Evolutionary conservation across 345 rosid genomes (phyloP).

Genomic region (Eucalyptus regnans): DNA sequence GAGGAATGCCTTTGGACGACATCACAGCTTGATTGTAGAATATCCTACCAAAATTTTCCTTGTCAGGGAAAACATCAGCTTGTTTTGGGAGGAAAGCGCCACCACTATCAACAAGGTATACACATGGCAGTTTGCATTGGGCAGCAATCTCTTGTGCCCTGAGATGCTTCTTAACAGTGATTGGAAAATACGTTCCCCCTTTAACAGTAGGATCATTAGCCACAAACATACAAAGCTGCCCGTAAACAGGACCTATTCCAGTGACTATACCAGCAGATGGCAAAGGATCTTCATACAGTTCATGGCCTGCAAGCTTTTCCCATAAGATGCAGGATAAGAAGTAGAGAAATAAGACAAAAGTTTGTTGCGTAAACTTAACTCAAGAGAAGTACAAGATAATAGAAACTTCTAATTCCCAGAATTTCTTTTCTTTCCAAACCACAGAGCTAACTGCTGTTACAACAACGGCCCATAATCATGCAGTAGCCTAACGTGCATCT

Average conservation of each 20-base stretch:
- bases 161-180: slow-evolving; percentile 92
- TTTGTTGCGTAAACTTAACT: not conserved
- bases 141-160: slow-evolving; percentile 97
- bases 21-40: slow-evolving; percentile 87
- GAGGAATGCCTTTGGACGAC: slow-evolving; percentile 94
- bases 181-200: slow-evolving; percentile 95
- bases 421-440: not conserved
- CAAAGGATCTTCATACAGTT: slow-evolving; percentile 63
- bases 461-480: not conserved
- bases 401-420: not conserved
- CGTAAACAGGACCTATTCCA: slow-evolving; percentile 91
- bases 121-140: slow-evolving; percentile 71
- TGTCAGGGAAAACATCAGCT: slow-evolving; percentile 94
- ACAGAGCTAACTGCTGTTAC: not conserved
- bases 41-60: slow-evolving; percentile 89
- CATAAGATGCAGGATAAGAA: slow-evolving; percentile 28
- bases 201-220: slow-evolving; percentile 97
- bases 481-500: not conserved
- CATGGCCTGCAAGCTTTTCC: slow-evolving; percentile 93
- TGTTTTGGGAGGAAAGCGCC: slow-evolving; percentile 98
- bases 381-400: not conserved
- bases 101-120: slow-evolving; percentile 93
- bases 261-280: slow-evolving; percentile 88
- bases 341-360: not conserved
- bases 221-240: slow-evolving; percentile 85